Evolutionary conservation across 2,329 filamentous ascomycete genomes (phyloP).

Genomic region (Diaporthe vaccinii): DNA sequence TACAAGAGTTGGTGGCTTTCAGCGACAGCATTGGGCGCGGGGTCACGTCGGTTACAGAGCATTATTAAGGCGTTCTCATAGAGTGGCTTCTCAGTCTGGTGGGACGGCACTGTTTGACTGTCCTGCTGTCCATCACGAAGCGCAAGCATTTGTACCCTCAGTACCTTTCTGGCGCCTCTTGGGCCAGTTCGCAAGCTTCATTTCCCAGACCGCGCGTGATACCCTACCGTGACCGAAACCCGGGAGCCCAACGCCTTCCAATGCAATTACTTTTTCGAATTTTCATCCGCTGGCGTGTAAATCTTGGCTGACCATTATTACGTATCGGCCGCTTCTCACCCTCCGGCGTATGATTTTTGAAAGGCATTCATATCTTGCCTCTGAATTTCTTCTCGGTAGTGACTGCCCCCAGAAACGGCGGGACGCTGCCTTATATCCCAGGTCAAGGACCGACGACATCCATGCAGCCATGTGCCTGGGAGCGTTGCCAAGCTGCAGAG

Average conservation of each 20-base stretch:
- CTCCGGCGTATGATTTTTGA: not conserved
- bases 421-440: not conserved
- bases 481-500: not conserved
- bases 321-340: not conserved
- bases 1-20: conserved; percentile 28
- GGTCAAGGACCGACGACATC: not conserved
- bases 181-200: conserved; percentile 3
- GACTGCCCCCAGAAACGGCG: not conserved
- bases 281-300: conserved; percentile 22
- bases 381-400: not conserved
- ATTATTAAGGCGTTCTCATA: conserved; percentile 28
- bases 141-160: conserved; percentile 5
- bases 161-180: conserved; percentile 5
- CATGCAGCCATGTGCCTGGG: not conserved
- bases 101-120: conserved; percentile 15
- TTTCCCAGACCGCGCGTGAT: conserved; percentile 31
- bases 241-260: conserved; percentile 37
- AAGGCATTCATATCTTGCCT: not conserved
- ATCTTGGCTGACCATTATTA: not conserved
- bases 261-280: conserved; percentile 39
- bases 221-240: conserved; percentile 25
- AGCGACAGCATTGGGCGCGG: conserved; percentile 15
- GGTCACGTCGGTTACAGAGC: conserved; percentile 20
- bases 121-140: conserved; percentile 16
- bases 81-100: conserved; percentile 17